These are phyloP conservation scores for Phytopythium kandeliae DNA, from an alignment of 352 stramenopile species.

Conservation along the genomic window DNA sequence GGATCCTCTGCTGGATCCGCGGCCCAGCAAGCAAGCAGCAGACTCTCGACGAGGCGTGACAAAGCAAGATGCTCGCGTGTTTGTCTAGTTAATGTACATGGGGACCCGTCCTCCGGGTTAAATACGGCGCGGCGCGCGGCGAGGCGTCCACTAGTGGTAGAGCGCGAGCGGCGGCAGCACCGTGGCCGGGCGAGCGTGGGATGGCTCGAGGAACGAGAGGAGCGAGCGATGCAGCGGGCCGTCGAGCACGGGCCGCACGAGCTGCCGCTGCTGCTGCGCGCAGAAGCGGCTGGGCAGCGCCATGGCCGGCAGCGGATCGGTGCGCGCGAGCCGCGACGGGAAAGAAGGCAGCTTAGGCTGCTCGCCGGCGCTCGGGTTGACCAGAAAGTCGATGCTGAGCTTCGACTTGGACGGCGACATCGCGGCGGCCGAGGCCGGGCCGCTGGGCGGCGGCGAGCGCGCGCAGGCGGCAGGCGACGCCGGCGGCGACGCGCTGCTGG, in stretches of 20 bases:
- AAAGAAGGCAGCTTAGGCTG: slow-evolving; percentile 9
- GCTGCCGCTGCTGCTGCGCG: slow-evolving; percentile 1
- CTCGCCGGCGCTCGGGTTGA: slow-evolving; percentile 22
- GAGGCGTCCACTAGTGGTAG: slow-evolving; percentile 15
- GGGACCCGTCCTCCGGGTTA: neutral
- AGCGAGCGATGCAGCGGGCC: slow-evolving; percentile 14
- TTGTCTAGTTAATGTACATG: neutral
- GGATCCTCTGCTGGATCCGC: too few relatives aligned
- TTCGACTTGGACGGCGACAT: slow-evolving; percentile 29
- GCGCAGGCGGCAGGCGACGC: slow-evolving; percentile 15
- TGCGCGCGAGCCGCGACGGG: slow-evolving; percentile 7
- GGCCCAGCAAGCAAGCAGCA: too few relatives aligned
- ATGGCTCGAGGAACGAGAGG: slow-evolving; percentile 29
- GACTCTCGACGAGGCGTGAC: too few relatives aligned
- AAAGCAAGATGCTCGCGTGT: too few relatives aligned
- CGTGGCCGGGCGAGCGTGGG: neutral
- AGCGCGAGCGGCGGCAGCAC: slow-evolving; percentile 23
- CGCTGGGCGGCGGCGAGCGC: slow-evolving; percentile 21
- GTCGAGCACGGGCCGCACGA: slow-evolving; percentile 8
- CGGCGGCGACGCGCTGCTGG: slow-evolving; percentile 11
- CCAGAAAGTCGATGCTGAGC: slow-evolving; percentile 56
- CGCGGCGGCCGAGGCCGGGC: slow-evolving; percentile 5
- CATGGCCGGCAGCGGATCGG: slow-evolving; percentile 7
- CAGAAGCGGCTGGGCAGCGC: slow-evolving; percentile 5
- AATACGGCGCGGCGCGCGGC: neutral